Conservation (phyloP, 2,329 filamentous ascomycete species). For the Davidsoniella australis region DNA sequence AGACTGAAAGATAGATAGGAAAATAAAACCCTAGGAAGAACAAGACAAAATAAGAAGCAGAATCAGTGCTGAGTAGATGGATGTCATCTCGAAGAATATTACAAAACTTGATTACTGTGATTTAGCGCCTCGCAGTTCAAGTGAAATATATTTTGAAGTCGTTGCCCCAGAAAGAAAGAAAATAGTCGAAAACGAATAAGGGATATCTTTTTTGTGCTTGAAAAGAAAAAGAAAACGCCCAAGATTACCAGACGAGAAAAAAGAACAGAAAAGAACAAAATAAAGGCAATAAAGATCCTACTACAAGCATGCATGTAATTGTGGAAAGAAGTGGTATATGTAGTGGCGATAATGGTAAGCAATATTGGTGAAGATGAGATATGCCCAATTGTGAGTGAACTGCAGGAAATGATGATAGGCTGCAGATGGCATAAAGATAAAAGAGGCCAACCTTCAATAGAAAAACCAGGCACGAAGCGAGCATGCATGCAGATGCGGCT, state of each 20-base stretch:
- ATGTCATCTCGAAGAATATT: neutral
- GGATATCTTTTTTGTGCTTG: neutral
- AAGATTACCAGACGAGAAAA: neutral
- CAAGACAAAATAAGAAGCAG: neutral
- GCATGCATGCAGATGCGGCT: too few relatives aligned
- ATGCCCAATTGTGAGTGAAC: too few relatives aligned
- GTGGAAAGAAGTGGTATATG: too few relatives aligned
- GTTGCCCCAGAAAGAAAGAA: neutral
- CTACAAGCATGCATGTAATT: too few relatives aligned
- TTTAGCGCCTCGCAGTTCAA: neutral
- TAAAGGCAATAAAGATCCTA: neutral
- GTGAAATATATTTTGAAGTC: neutral
- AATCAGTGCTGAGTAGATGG: constrained; percentile 3
- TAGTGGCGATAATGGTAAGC: too few relatives aligned
- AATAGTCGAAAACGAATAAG: constrained; percentile 1
- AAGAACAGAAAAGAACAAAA: neutral
- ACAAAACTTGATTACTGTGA: neutral
- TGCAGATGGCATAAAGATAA: too few relatives aligned
- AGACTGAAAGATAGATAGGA: constrained; percentile 6
- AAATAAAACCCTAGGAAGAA: constrained; percentile 3
- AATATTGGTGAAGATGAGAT: too few relatives aligned
- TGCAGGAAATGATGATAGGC: too few relatives aligned
- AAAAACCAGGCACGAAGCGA: too few relatives aligned
- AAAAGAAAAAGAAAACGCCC: neutral
- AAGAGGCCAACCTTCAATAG: too few relatives aligned